Evolutionary conservation across 2,329 filamentous ascomycete genomes (phyloP).

Genomic region (Monilinia aucupariae): DNA sequence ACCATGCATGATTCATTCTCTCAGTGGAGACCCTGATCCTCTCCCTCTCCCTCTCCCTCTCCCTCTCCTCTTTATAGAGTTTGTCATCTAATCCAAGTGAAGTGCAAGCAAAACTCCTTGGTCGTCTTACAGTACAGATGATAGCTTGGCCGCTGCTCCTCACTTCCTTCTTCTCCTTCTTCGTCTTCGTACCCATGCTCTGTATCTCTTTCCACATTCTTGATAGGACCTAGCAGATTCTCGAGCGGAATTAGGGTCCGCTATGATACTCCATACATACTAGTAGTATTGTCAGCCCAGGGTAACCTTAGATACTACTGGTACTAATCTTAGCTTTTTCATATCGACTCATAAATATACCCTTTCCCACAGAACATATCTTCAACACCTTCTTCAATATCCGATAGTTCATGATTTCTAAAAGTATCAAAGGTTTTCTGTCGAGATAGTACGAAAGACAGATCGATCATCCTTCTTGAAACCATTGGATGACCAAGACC

Average conservation of each 20-base stretch:
- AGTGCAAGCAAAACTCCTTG: too few species aligned
- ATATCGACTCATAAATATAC: neutral
- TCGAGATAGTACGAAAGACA: neutral
- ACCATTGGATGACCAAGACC: neutral
- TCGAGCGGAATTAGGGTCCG: conserved; percentile 3
- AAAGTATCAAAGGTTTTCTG: neutral
- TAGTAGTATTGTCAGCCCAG: neutral
- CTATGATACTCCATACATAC: neutral
- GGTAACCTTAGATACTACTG: neutral
- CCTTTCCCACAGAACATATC: neutral
- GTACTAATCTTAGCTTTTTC: neutral
- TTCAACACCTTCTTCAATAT: too few species aligned
- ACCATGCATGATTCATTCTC: too few species aligned
- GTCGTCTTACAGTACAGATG: too few species aligned
- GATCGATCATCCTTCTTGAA: neutral
- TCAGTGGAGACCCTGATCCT: too few species aligned
- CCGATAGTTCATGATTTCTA: too few species aligned
- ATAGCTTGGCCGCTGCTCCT: neutral
- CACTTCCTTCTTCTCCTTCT: too few species aligned
- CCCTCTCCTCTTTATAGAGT: neutral
- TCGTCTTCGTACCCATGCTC: neutral
- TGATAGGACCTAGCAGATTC: neutral
- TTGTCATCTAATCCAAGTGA: too few species aligned
- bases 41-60: too few species aligned
- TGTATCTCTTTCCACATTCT: neutral